Evolutionary conservation across 2,329 filamentous ascomycete genomes (phyloP), one percentile per base, ranked within the genome.

Genomic region (Thelonectria discophora): DNA sequence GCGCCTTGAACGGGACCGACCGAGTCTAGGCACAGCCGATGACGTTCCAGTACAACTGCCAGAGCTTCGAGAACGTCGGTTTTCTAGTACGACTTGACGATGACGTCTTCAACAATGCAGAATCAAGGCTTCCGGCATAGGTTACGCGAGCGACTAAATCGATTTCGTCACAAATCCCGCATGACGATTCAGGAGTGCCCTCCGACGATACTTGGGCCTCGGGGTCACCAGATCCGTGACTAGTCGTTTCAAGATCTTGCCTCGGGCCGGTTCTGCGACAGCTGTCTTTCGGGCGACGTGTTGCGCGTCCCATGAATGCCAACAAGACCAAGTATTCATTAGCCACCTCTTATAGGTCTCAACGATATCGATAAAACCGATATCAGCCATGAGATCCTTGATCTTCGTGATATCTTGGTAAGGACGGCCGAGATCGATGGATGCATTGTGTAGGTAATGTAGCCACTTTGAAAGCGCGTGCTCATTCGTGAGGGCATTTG

Each of bases 351-450:
- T 64, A n/a, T 45, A 24, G 18, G 59, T 56, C 11, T 63, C 24
- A 3, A 63, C 45, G 1, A 71, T 40, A 32, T 71, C 59, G 1
- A 64, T 55, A 18, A 68, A 74, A 2, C 67, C 72, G 2, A 65
- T 63, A 11, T 65, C 43, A 2, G 24, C 34, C 42, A 74, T 58
- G 7, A 60, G 40, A 6, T 64, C 59, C 7, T 55, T 53, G 8
- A 69, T 60, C 1, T 58, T 40, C 2, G 56, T n/a, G 7, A 69
- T 66, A 8, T 67, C 63, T 5, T 63, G 55, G 18, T 65, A 68
- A 1, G 60, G 47, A 0, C 62, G 49, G 1, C 67, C 64, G 21
- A 74, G 69, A 9, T 67, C 68, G 17, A 65, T 65, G 3, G 69
- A 68, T 1, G 70, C 70, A 18, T 73, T 63, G 9, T 60, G 40